These are phyloP conservation scores for Phragmites australis DNA, from an alignment of 176 grass and related monocot genomes.

Conservation along the genomic window DNA sequence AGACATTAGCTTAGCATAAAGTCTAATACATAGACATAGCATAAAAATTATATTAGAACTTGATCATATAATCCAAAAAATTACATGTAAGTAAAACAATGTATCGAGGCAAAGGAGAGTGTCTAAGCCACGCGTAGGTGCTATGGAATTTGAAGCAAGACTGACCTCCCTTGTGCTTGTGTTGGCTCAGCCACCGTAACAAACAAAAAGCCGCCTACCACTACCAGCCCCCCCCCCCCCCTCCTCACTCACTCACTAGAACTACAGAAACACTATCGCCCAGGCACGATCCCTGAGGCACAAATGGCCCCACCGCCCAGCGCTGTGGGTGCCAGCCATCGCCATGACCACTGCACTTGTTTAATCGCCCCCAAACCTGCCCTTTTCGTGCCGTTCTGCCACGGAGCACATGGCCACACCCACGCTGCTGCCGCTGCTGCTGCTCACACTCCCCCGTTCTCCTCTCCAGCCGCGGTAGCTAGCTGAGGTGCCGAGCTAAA, in stretches of 20 bases:
- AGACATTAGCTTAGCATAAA: no score
- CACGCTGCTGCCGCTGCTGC: neutral
- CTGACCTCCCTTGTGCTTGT: no score
- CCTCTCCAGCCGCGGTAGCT: neutral
- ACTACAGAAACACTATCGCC: slow-evolving; percentile 20
- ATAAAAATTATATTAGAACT: no score
- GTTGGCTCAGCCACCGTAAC: no score
- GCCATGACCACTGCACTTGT: slow-evolving; percentile 30
- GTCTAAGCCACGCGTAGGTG: no score
- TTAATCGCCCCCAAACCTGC: slow-evolving; percentile 8
- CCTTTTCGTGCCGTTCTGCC: slow-evolving; percentile 40
- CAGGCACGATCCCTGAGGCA: slow-evolving; percentile 13
- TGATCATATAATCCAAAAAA: no score
- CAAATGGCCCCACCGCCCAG: neutral
- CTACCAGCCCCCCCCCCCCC: no score
- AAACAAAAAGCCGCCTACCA: slow-evolving; percentile 24
- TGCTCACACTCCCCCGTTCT: neutral
- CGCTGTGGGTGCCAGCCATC: neutral
- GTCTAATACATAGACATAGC: no score
- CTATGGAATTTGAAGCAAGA: neutral
- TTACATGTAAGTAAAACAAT: no score
- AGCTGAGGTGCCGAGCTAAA: neutral
- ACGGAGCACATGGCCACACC: slow-evolving; percentile 48
- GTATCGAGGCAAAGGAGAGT: no score
- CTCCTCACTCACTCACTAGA: neutral